A percentile compares a stretch with the other conserved stretches of the same genome.
Conservation (phyloP, 441 rosid genomes). For the Theobroma grandiflorum region DNA sequence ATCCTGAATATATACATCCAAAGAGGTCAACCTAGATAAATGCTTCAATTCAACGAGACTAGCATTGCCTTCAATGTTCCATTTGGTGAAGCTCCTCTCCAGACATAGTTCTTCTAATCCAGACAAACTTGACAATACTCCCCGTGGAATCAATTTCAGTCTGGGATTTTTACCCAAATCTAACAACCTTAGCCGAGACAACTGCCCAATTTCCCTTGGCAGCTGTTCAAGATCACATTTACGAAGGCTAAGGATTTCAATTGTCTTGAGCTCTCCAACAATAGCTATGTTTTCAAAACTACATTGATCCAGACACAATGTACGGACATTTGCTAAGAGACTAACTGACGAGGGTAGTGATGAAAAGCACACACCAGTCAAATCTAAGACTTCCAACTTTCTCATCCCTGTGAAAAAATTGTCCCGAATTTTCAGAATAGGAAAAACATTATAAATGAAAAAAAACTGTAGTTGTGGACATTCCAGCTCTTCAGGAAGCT, state of each 20-base stretch:
- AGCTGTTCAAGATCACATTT: not conserved
- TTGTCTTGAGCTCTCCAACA: slow-evolving; percentile 34
- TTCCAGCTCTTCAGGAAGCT: slow-evolving; percentile 28
- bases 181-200: slow-evolving; percentile 19
- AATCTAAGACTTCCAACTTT: slow-evolving; percentile 34
- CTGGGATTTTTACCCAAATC: not conserved
- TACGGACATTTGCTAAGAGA: slow-evolving; percentile 27
- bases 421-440: slow-evolving; percentile 14
- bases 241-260: slow-evolving; percentile 34
- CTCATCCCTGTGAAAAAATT: slow-evolving; percentile 24
- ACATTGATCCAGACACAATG: slow-evolving; percentile 33
- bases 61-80: slow-evolving; percentile 18
- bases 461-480: slow-evolving; percentile 35
- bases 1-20: slow-evolving; percentile 17
- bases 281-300: slow-evolving; percentile 8
- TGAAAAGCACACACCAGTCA: not conserved
- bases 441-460: not conserved
- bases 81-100: not conserved
- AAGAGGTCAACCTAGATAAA: slow-evolving; percentile 13
- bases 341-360: slow-evolving; percentile 33
- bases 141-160: slow-evolving; percentile 14
- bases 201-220: slow-evolving; percentile 15
- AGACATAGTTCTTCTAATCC: slow-evolving; percentile 28
- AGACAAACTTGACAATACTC: not conserved
- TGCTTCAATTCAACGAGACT: slow-evolving; percentile 29